Conservation (phyloP, 2,329 filamentous ascomycete species). For the Emericellopsis cladophorae region DNA sequence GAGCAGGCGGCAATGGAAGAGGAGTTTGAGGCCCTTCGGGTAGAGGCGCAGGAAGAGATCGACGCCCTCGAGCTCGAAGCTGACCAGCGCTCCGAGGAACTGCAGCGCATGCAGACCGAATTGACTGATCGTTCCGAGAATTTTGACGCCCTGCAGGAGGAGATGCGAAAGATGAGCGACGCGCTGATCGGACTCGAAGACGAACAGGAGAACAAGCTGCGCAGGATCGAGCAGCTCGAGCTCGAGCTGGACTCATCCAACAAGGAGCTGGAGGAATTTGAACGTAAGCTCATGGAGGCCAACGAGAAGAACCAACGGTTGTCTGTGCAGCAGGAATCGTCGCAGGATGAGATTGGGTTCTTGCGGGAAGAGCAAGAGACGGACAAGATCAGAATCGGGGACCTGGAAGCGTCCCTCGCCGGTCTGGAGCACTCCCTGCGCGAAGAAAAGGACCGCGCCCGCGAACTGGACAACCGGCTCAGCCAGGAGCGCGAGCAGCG, state of each 20-base stretch:
- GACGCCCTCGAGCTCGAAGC: slow-evolving; percentile 57
- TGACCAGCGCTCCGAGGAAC: slow-evolving; percentile 60
- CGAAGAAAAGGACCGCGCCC: slow-evolving; percentile 68
- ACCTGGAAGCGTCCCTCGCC: slow-evolving; percentile 74
- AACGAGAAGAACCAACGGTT: slow-evolving; percentile 82
- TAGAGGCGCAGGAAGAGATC: slow-evolving; percentile 54
- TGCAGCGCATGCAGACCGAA: slow-evolving; percentile 56
- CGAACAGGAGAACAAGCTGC: slow-evolving; percentile 67
- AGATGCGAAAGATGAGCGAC: slow-evolving; percentile 87
- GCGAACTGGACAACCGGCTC: slow-evolving; percentile 63
- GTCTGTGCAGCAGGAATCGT: slow-evolving; percentile 82
- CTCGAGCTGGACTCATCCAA: slow-evolving; percentile 74
- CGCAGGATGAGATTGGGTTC: slow-evolving; percentile 88
- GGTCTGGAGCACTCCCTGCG: slow-evolving; percentile 67
- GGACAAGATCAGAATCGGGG: slow-evolving; percentile 96
- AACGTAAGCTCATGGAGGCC: slow-evolving; percentile 70
- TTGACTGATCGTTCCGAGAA: slow-evolving; percentile 71
- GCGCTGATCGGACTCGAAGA: slow-evolving; percentile 80
- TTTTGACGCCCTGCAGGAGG: slow-evolving; percentile 79
- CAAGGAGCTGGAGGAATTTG: slow-evolving; percentile 73
- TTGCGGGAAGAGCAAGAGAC: slow-evolving; percentile 90
- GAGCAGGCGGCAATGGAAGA: slow-evolving; percentile 46
- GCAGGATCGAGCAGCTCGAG: slow-evolving; percentile 72
- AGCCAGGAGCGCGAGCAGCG: slow-evolving; percentile 72
- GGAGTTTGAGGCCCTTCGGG: slow-evolving; percentile 47